phyloP scores from a whole-genome alignment of 2,329 filamentous ascomycete species.

The Talaromyces sp. region DNA sequence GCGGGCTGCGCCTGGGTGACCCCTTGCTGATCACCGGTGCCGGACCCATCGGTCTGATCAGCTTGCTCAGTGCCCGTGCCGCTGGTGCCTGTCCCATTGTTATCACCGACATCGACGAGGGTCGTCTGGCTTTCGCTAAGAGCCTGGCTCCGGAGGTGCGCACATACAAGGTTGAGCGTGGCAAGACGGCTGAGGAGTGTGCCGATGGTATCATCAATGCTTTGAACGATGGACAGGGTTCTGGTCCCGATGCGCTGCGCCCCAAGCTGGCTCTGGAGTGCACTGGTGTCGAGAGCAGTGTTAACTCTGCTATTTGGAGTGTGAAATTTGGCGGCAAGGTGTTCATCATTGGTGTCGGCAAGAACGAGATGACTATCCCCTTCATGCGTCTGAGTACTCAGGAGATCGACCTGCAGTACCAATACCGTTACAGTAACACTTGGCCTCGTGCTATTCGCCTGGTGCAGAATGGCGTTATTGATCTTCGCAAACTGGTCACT shows the following conservation, averaged over 20 bases:
- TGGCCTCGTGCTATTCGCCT: constrained; percentile 93
- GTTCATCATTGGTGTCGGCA: constrained; percentile 93
- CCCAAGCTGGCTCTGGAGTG: constrained; percentile 85
- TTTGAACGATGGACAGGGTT: constrained; percentile 58
- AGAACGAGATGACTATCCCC: constrained; percentile 91
- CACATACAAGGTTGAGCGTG: constrained; percentile 63
- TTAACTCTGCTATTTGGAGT: constrained; percentile 83
- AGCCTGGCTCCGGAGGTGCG: constrained; percentile 76
- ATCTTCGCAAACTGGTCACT: constrained; percentile 80
- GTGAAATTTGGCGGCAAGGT: constrained; percentile 96
- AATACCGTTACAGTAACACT: constrained; percentile 95
- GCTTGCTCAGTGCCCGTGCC: constrained; percentile 78
- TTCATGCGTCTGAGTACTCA: constrained; percentile 91
- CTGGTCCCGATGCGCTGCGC: constrained; percentile 63
- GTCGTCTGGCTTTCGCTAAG: constrained; percentile 81
- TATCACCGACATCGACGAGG: constrained; percentile 92
- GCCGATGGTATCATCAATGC: constrained; percentile 68
- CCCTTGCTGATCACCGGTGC: constrained; percentile 88
- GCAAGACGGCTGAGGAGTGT: constrained; percentile 65
- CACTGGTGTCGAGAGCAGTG: constrained; percentile 89
- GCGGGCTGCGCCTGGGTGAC: constrained; percentile 79
- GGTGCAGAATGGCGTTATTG: constrained; percentile 79
- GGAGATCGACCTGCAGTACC: constrained; percentile 93
- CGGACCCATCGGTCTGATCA: constrained; percentile 90
- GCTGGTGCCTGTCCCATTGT: constrained; percentile 89